A percentile compares a stretch with the other conserved stretches of the same genome.
phyloP scores from a whole-genome alignment of 768 basidiomycete genomes.

The Tricholoma furcatifolium region DNA sequence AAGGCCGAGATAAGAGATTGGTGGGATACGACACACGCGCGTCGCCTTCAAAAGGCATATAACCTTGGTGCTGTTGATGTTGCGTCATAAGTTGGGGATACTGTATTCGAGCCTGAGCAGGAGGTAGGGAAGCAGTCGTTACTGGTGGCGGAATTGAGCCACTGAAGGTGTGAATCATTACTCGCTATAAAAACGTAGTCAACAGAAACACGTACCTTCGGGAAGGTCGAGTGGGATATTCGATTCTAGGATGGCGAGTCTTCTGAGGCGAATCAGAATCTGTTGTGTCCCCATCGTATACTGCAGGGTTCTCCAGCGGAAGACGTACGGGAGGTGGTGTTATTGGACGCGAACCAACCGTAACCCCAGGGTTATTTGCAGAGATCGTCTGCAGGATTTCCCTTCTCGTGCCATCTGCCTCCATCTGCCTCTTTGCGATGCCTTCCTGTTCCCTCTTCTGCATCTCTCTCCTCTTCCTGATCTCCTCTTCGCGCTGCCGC shows the following conservation, averaged over 20 bases:
- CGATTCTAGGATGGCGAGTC: not conserved
- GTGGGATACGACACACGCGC: too few relatives aligned
- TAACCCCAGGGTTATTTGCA: slow-evolving; percentile 20
- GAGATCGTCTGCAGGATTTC: slow-evolving; percentile 36
- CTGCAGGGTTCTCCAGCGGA: slow-evolving; percentile 66
- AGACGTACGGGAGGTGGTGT: slow-evolving; percentile 19
- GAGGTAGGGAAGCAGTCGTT: slow-evolving; percentile 72
- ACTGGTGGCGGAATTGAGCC: slow-evolving; percentile 46
- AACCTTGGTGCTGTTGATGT: slow-evolving; percentile 78
- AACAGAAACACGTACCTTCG: slow-evolving; percentile 32
- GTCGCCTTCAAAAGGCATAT: slow-evolving; percentile 60
- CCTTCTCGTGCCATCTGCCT: slow-evolving; percentile 52
- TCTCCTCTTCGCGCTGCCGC: slow-evolving; percentile 47
- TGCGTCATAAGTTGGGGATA: slow-evolving; percentile 78
- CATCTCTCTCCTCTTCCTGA: slow-evolving; percentile 32
- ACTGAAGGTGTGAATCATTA: not conserved
- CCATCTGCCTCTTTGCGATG: slow-evolving; percentile 56
- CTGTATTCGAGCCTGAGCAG: slow-evolving; percentile 45
- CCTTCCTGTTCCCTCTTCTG: slow-evolving; percentile 55
- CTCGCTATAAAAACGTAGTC: not conserved
- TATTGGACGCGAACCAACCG: not conserved
- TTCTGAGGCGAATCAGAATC: slow-evolving; percentile 38
- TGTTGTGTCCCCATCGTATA: slow-evolving; percentile 47
- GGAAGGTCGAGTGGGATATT: slow-evolving; percentile 13
- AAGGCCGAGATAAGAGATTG: too few relatives aligned